Conservation (phyloP, 1,284 basidiomycete genomes). For the Pisolithus thermaeus region DNA sequence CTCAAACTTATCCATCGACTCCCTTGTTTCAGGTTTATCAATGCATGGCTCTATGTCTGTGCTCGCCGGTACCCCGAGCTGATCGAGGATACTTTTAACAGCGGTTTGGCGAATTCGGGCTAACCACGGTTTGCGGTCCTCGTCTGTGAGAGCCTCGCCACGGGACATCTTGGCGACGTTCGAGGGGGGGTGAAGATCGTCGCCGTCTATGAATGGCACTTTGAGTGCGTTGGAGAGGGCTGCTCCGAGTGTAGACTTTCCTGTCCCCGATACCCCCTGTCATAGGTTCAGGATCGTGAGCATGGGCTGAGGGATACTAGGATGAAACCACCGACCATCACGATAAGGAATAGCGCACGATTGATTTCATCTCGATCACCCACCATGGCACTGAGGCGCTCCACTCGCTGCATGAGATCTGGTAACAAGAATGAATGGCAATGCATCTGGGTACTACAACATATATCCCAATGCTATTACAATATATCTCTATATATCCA, state of each 20-base stretch:
- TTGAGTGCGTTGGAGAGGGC: conserved; percentile 57
- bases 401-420: no score
- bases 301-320: background rate
- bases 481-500: no score
- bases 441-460: no score
- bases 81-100: conserved; percentile 42
- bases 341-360: conserved; percentile 34
- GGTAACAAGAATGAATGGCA: no score
- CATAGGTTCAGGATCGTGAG: background rate
- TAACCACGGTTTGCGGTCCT: conserved; percentile 86
- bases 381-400: no score
- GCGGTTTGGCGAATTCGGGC: conserved; percentile 65
- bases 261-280: conserved; percentile 75
- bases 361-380: conserved; percentile 7
- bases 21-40: conserved; percentile 16
- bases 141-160: conserved; percentile 77
- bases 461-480: no score
- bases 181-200: conserved; percentile 76
- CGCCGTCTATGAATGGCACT: conserved; percentile 84
- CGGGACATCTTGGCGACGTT: conserved; percentile 89
- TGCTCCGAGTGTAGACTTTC: conserved; percentile 83
- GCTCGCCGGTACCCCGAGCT: conserved; percentile 18
- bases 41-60: background rate
- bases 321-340: conserved; percentile 37
- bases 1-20: conserved; percentile 31